These are phyloP conservation scores for Candida montana DNA, from an alignment of 805 yeast genomes.

Conservation along the genomic window DNA sequence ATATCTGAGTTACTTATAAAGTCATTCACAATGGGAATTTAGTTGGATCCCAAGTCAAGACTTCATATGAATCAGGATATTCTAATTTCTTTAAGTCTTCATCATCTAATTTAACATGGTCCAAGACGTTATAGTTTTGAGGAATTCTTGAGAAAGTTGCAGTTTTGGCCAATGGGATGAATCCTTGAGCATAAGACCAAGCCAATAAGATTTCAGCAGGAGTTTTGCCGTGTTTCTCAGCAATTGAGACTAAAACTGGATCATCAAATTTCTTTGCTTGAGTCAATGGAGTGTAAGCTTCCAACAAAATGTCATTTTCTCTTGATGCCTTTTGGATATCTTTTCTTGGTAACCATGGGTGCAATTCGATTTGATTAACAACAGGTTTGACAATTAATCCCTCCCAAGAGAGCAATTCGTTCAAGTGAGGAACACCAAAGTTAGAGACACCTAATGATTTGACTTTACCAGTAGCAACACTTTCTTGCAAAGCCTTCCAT, in stretches of 20 bases:
- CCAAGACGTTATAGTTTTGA: constrained; percentile 49
- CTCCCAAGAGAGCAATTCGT: constrained; percentile 56
- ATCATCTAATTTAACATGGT: constrained; percentile 36
- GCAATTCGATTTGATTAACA: constrained; percentile 56
- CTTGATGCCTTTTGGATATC: constrained; percentile 19
- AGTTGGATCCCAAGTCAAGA: constrained; percentile 60
- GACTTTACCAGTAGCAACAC: constrained; percentile 52
- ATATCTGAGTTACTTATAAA: too few relatives aligned
- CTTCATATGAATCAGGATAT: constrained; percentile 52
- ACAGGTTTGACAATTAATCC: constrained; percentile 55
- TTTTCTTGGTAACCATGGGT: constrained; percentile 24
- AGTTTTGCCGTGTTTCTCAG: constrained; percentile 35
- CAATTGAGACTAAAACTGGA: constrained; percentile 18
- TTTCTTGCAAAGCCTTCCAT: constrained; percentile 73
- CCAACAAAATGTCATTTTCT: constrained; percentile 17
- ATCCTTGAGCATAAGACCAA: constrained; percentile 72
- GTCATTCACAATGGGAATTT: not conserved
- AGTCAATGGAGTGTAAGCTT: constrained; percentile 23
- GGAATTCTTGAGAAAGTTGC: constrained; percentile 45
- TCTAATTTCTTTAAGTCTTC: constrained; percentile 38
- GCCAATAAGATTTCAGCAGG: constrained; percentile 61
- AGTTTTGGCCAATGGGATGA: constrained; percentile 68
- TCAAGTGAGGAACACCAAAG: constrained; percentile 55
- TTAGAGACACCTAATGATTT: constrained; percentile 76
- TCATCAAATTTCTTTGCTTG: constrained; percentile 19